Conservation (phyloP, 768 basidiomycete genomes). For the Serendipita sp. region DNA sequence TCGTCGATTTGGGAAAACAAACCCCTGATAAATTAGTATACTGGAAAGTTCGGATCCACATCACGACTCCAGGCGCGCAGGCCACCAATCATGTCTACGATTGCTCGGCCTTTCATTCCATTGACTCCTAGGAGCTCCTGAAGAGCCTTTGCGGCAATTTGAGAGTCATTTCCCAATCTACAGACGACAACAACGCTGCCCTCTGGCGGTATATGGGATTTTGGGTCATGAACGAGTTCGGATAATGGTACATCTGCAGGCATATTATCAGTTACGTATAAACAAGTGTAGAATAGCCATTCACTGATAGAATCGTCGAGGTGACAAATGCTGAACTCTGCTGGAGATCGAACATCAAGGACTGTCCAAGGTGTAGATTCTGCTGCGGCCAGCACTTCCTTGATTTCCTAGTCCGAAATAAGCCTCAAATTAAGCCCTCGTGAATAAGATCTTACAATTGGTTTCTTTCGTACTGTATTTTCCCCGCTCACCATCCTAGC, state of each 20-base stretch:
- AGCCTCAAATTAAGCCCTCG: constrained; percentile 5
- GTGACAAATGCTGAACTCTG: constrained; percentile 77
- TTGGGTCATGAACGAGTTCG: constrained; percentile 46
- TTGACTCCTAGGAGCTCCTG: constrained; percentile 19
- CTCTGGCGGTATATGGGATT: constrained; percentile 20
- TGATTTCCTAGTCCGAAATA: constrained; percentile 31
- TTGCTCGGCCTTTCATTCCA: constrained; percentile 16
- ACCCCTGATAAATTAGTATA: constrained; percentile 39
- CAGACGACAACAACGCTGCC: constrained; percentile 42
- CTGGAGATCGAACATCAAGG: constrained; percentile 65
- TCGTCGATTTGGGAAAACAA: background rate
- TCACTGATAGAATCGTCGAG: constrained; percentile 60
- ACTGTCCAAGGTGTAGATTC: constrained; percentile 22
- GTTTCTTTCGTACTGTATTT: constrained; percentile 27
- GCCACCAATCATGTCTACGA: constrained; percentile 70
- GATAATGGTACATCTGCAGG: constrained; percentile 56
- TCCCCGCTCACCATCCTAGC: constrained; percentile 32
- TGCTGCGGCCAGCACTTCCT: constrained; percentile 21
- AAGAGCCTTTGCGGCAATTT: constrained; percentile 62
- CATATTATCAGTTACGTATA: background rate
- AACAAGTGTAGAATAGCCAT: constrained; percentile 15
- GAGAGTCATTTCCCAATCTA: constrained; percentile 85
- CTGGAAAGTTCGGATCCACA: constrained; percentile 62
- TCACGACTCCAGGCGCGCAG: constrained; percentile 62
- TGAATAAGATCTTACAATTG: constrained; percentile 22